phyloP scores from a whole-genome alignment of 2,329 filamentous ascomycete genomes.

The Xylaria sp. region DNA sequence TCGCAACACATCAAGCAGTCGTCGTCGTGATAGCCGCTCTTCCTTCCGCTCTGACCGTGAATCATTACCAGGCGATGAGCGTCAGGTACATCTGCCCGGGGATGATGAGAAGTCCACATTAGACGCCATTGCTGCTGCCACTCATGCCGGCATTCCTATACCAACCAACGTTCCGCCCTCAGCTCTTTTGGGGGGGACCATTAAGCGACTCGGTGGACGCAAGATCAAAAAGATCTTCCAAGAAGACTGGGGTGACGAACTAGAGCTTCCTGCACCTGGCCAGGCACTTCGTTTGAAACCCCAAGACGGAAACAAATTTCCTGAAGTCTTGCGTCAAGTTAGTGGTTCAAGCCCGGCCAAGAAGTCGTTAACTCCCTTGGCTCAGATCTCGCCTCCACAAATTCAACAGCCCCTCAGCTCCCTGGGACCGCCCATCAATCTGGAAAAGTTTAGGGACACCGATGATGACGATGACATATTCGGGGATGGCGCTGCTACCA shows the following conservation, averaged over 20 bases:
- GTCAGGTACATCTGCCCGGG: constrained; percentile 84
- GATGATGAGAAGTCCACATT: constrained; percentile 86
- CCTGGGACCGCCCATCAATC: constrained; percentile 61
- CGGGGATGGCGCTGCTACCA: constrained; percentile 72
- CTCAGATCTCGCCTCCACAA: constrained; percentile 48
- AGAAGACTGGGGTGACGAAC: constrained; percentile 84
- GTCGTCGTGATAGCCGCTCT: constrained; percentile 77
- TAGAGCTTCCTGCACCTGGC: constrained; percentile 72
- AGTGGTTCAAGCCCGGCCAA: constrained; percentile 67
- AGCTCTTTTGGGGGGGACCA: constrained; percentile 90
- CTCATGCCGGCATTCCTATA: constrained; percentile 90
- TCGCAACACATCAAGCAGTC: constrained; percentile 47
- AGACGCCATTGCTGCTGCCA: constrained; percentile 88
- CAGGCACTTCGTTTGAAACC: constrained; percentile 73
- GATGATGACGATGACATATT: constrained; percentile 72
- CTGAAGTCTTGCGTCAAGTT: constrained; percentile 75
- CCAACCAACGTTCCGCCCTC: constrained; percentile 88
- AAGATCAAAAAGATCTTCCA: constrained; percentile 78
- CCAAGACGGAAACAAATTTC: constrained; percentile 70
- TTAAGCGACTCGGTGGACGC: constrained; percentile 84
- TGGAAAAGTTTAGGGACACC: constrained; percentile 73
- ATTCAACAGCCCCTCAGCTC: constrained; percentile 51
- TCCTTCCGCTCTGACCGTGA: constrained; percentile 87
- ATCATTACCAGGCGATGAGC: constrained; percentile 81
- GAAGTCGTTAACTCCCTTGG: constrained; percentile 42